Evolutionary conservation across 352 stramenopile species (phyloP).

Genomic region (Pythium coloratum): DNA sequence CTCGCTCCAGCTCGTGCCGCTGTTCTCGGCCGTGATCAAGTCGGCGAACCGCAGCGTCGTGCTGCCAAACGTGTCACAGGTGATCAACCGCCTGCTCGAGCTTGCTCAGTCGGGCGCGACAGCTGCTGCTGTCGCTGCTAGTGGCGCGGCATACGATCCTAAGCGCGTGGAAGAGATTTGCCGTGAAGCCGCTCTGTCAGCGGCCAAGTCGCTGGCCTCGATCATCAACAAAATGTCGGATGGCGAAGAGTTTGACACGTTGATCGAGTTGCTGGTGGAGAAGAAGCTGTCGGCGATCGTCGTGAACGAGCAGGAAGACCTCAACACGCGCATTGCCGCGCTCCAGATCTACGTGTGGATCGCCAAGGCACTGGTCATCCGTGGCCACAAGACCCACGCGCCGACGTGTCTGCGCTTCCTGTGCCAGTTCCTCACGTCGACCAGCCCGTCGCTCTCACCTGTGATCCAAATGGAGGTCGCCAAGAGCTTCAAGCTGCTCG

Average conservation of each 20-base stretch:
- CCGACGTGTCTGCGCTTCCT: slow-evolving; percentile 70
- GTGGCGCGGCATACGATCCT: slow-evolving; percentile 8
- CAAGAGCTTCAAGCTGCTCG: slow-evolving; percentile 77
- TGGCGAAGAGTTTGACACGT: slow-evolving; percentile 71
- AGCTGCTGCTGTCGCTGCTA: slow-evolving; percentile 14
- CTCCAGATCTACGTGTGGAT: slow-evolving; percentile 87
- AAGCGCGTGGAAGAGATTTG: slow-evolving; percentile 43
- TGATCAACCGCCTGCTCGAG: slow-evolving; percentile 80
- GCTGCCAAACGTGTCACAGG: slow-evolving; percentile 57
- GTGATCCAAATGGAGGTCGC: slow-evolving; percentile 70
- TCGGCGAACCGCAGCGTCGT: slow-evolving; percentile 58
- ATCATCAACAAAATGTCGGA: slow-evolving; percentile 90
- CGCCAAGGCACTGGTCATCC: slow-evolving; percentile 79
- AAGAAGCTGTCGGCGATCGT: slow-evolving; percentile 66
- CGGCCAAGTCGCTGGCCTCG: slow-evolving; percentile 75
- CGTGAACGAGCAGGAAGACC: slow-evolving; percentile 35
- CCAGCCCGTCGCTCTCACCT: slow-evolving; percentile 27
- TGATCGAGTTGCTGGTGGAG: slow-evolving; percentile 69
- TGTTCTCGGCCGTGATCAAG: slow-evolving; percentile 81
- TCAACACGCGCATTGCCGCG: slow-evolving; percentile 53
- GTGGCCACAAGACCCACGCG: slow-evolving; percentile 69
- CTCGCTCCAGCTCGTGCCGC: slow-evolving; percentile 67
- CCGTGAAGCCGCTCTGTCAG: slow-evolving; percentile 54
- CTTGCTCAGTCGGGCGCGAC: slow-evolving; percentile 50
- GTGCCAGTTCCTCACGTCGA: slow-evolving; percentile 55